phyloP scores from a whole-genome alignment of 257 asterid species.

The Solanum appendiculatum region DNA sequence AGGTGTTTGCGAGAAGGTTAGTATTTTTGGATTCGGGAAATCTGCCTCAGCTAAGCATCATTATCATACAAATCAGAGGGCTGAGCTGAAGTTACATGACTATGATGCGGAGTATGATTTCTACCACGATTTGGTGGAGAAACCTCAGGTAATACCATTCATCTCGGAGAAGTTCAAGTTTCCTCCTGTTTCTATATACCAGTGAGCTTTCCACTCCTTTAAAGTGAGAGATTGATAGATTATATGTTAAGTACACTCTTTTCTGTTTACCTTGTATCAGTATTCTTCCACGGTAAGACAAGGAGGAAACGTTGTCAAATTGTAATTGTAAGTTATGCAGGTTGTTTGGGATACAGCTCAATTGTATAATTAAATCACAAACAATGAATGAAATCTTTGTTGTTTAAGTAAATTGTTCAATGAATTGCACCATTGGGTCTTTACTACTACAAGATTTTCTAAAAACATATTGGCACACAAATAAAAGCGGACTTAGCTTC shows the following conservation, averaged over 20 bases:
- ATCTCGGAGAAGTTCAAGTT: constrained; percentile 54
- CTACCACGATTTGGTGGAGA: constrained; percentile 49
- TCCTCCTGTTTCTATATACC: constrained; percentile 61
- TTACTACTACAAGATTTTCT: background rate
- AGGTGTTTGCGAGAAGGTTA: constrained; percentile 82
- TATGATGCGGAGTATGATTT: constrained; percentile 91
- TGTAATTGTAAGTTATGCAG: background rate
- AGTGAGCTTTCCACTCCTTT: constrained; percentile 15
- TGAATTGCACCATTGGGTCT: background rate
- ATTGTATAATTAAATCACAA: constrained; percentile 2
- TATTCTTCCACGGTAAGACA: background rate
- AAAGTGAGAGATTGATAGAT: background rate
- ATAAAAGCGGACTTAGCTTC: background rate
- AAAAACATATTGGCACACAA: background rate
- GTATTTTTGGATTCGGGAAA: constrained; percentile 83
- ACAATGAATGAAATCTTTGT: background rate
- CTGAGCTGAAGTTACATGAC: constrained; percentile 78
- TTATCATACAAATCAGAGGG: constrained; percentile 80
- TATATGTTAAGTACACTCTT: background rate
- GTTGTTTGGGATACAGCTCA: constrained; percentile 1
- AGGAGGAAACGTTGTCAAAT: background rate
- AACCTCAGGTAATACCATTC: constrained; percentile 59
- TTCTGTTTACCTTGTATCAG: background rate
- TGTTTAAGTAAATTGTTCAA: background rate
- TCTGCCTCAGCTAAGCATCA: constrained; percentile 64